Evolutionary conservation across 2,329 filamentous ascomycete genomes (phyloP).

Genomic region (Sphaerulina vaccinii): DNA sequence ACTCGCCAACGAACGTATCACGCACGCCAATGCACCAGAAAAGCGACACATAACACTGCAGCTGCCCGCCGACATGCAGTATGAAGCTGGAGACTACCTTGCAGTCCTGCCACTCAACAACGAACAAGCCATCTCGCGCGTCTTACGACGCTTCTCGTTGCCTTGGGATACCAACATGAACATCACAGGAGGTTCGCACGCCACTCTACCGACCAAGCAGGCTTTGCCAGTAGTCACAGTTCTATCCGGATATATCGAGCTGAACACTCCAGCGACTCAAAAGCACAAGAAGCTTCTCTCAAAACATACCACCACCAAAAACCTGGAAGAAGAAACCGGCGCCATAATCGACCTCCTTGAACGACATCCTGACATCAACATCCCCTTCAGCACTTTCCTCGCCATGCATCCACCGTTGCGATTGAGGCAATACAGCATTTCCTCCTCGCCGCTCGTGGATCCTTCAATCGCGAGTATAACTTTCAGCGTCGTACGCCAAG

Average conservation of each 20-base stretch:
- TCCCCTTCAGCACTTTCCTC: slow-evolving; percentile 66
- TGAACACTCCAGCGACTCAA: slow-evolving; percentile 64
- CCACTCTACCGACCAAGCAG: slow-evolving; percentile 62
- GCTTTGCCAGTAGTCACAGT: slow-evolving; percentile 62
- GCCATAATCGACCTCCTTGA: slow-evolving; percentile 68
- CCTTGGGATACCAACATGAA: slow-evolving; percentile 59
- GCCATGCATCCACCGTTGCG: slow-evolving; percentile 73
- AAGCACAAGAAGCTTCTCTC: slow-evolving; percentile 12
- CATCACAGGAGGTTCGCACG: slow-evolving; percentile 53
- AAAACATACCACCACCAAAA: slow-evolving; percentile 49
- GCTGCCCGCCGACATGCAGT: slow-evolving; percentile 52
- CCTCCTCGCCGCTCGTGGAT: slow-evolving; percentile 38
- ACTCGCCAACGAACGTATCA: slow-evolving; percentile 53
- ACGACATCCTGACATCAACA: slow-evolving; percentile 54
- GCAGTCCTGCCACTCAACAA: slow-evolving; percentile 59
- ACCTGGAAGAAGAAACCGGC: slow-evolving; percentile 53
- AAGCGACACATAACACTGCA: slow-evolving; percentile 56
- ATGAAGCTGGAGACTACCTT: slow-evolving; percentile 56
- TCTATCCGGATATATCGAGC: slow-evolving; percentile 67
- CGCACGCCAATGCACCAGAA: slow-evolving; percentile 48
- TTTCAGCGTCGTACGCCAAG: slow-evolving; percentile 39
- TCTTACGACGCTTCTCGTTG: slow-evolving; percentile 62
- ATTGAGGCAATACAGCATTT: slow-evolving; percentile 27
- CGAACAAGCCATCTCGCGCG: slow-evolving; percentile 58
- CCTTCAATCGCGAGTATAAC: slow-evolving; percentile 41